Evolutionary conservation across 441 rosid species (phyloP), one percentile per base, ranked within the genome.

Genomic region (Aleurites moluccanus): DNA sequence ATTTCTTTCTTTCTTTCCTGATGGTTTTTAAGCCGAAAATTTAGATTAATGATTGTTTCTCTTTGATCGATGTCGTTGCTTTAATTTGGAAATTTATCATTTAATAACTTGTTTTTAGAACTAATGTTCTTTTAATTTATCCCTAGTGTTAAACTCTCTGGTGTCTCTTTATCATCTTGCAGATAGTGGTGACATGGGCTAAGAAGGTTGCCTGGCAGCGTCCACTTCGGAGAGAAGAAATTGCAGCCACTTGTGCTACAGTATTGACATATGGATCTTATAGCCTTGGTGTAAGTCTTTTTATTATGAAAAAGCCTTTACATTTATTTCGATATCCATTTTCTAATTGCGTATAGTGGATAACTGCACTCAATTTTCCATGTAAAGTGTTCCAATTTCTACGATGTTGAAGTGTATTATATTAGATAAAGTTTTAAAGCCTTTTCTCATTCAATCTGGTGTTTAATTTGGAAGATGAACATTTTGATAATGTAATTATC

Each of bases 171-270:
- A 38, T 70, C 6, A 9, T 74, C 55, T 53, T 78, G 75, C 82
- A 89, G 90, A 84, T 86, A 28, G 82, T 84, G 38, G 47, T 79
- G 80, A 77, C 56, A 67, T 89, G 93, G 91, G 78, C 71, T 42
- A 86, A 80, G 84, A 80, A 20, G 35, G 84, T 85, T 70, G 90
- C 93, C 18, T 89, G 89, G 90, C 83, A 88, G 78, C 86, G 83
- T 1, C 45, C 79, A 42, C 81, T 86, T 28, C 82, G 85, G 1
- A 81, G 75, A 49, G 76, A 86, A 75, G 82, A 84, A 35, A 82
- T 85, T 57, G 76, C 70, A 6, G 81, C 81, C 11, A 80, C 81
- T 11, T 77, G 72, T 74, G 90, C 91, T 10, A 80, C 88, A 18
- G 40, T 89, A 35, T 62, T 89, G 69, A 75, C 91, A 38, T 85